phyloP scores from a whole-genome alignment of 2,329 filamentous ascomycete species.

The Alternaria postmessia region DNA sequence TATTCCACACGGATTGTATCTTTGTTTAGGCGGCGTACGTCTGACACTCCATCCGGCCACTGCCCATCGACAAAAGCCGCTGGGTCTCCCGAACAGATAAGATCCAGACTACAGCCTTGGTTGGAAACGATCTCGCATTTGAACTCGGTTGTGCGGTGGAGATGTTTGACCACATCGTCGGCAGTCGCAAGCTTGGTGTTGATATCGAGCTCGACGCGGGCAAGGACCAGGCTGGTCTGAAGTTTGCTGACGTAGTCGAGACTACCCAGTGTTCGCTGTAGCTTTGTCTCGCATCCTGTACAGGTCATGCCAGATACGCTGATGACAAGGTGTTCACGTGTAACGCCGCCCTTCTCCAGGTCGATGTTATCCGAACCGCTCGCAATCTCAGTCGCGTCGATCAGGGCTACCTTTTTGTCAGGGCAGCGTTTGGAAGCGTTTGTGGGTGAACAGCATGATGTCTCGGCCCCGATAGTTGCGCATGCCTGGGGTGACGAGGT shows the following conservation, averaged over 20 bases:
- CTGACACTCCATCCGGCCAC: conserved; percentile 36
- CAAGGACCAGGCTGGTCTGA: conserved; percentile 71
- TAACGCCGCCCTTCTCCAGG: conserved; percentile 31
- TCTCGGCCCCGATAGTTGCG: neutral
- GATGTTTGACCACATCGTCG: conserved; percentile 57
- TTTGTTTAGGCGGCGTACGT: conserved; percentile 26
- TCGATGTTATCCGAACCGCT: conserved; percentile 10
- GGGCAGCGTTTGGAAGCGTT: neutral
- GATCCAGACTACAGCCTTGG: conserved; percentile 35
- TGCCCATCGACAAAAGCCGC: conserved; percentile 19
- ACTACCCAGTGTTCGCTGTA: conserved; percentile 60
- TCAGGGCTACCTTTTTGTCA: neutral
- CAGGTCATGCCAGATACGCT: conserved; percentile 76
- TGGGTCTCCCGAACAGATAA: conserved; percentile 23
- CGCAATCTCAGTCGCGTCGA: conserved; percentile 1
- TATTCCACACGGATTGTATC: conserved; percentile 54
- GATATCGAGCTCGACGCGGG: conserved; percentile 71
- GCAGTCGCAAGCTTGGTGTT: conserved; percentile 43
- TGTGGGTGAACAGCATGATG: neutral
- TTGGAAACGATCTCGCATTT: conserved; percentile 57
- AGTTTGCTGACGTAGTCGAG: conserved; percentile 62
- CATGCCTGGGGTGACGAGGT: neutral
- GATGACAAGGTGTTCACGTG: conserved; percentile 65
- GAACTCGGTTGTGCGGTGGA: conserved; percentile 69
- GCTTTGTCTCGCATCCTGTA: conserved; percentile 74